Base-by-base conservation (phyloP, 2,329 filamentous ascomycete species). In the Fusarium domesticum region DNA sequence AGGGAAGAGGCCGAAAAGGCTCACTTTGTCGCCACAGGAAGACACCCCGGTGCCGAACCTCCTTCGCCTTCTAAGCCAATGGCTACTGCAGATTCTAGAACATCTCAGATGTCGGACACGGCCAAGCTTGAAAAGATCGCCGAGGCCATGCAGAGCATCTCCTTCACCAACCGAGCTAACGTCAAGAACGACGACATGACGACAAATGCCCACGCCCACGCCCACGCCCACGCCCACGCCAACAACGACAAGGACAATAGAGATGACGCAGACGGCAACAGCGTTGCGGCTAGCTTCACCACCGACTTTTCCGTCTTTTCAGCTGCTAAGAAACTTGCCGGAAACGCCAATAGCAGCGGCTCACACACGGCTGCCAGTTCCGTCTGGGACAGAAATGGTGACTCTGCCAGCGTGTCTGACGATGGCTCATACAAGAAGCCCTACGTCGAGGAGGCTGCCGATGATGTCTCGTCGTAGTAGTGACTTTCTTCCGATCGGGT, bases 221-320 rank as follows among this genome's bases (percentile, higher is more conserved):
- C 23, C 23, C 23, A 28, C 23, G 7, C 23, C 8, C 8, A 28
- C 14, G 23, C 14, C 23, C 23, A 28, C 12, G 3, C 18, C 23
- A 28, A 28, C 7, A 8, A 28, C 23, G 25, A 39, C 31, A 35
- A 37, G 16, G 25, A 18, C 33, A 25, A 18, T 23, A 19, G 32
- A 4, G 7, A 39, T 11, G 28, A 18, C 14, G 28, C 39, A 12
- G 37, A 54, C 5, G 45, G 46, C 38, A 35, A 47, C 3, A 59
- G 56, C 14, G 48, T 58, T 2, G 28, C 54, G 3, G 56, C 56
- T 1, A 57, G 47, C 30, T 41, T 54, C 7, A 56, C 52, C 1
- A 51, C 54, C 5, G 57, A 60, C 41, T 57, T 57, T 11, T 60
- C 57, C 3, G 43, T 55, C 30, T 60, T 59, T 43, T 58, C 57